Conservation (phyloP, 2,329 filamentous ascomycete genomes). For the Pestalotiopsis sp. region DNA sequence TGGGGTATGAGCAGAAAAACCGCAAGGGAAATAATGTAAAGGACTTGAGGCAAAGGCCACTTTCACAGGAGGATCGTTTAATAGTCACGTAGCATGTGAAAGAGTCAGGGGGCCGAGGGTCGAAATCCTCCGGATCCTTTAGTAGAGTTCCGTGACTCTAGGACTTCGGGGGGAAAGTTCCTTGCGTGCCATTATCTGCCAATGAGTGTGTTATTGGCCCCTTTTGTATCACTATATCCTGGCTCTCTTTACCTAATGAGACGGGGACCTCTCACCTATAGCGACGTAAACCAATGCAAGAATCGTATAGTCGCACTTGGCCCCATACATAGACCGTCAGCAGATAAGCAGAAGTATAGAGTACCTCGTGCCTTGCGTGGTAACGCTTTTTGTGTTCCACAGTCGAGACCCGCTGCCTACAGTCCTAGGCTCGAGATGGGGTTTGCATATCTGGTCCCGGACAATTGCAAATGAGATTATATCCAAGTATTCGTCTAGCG, state of each 20-base stretch:
- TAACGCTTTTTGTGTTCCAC: background rate
- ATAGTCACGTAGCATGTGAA: background rate
- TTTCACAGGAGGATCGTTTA: background rate
- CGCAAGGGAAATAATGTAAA: background rate
- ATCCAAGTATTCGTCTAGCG: background rate
- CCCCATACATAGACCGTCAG: background rate
- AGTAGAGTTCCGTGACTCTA: background rate
- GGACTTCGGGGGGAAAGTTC: background rate
- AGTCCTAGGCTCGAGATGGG: background rate
- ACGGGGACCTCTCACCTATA: background rate
- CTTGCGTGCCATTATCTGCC: background rate
- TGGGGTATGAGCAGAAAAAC: background rate
- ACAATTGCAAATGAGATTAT: background rate
- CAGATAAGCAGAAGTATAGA: background rate
- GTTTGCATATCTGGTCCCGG: background rate
- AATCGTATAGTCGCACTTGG: background rate
- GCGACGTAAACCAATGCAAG: background rate
- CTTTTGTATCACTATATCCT: background rate
- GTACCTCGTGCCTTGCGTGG: background rate
- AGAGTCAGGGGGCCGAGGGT: background rate
- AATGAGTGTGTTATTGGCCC: background rate
- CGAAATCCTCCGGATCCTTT: background rate
- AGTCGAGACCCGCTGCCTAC: background rate
- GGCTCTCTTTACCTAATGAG: background rate
- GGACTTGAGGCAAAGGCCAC: background rate